Percentiles rank a stretch among this genome's conserved stretches.
Conservation (phyloP, 805 yeast species). For the Cyberlindnera euphorbiae region DNA sequence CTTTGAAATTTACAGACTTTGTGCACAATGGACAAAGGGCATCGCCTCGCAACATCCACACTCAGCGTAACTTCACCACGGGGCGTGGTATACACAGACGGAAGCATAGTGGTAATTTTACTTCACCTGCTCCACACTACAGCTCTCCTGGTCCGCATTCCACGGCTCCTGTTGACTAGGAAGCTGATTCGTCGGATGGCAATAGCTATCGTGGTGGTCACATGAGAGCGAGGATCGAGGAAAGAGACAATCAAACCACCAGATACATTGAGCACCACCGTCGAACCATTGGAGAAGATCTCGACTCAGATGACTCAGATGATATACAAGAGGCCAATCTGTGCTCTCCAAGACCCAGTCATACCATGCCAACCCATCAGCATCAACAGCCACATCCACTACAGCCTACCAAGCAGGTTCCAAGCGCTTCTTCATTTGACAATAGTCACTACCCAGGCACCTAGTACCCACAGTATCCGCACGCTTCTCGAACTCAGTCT, state of each 20-base stretch:
- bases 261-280: not conserved
- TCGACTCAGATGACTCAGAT: not conserved
- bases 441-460: too few relatives aligned
- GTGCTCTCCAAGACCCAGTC: not conserved
- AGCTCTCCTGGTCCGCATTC: not conserved
- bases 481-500: too few relatives aligned
- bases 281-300: not conserved
- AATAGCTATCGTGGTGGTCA: not conserved
- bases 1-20: too few relatives aligned
- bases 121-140: constrained; percentile 4
- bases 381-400: not conserved
- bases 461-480: too few relatives aligned
- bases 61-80: constrained; percentile 1
- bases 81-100: constrained; percentile 4
- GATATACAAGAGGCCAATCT: too few relatives aligned
- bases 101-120: constrained; percentile 2
- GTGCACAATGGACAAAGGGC: constrained; percentile 3
- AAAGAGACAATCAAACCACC: not conserved
- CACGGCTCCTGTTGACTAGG: too few relatives aligned
- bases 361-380: too few relatives aligned
- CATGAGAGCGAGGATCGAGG: not conserved
- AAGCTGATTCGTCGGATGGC: not conserved
- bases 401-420: too few relatives aligned
- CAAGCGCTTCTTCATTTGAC: too few relatives aligned
- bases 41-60: constrained; percentile 6